Conservation (phyloP, 805 yeast species). For the Ascoidea asiatica region DNA sequence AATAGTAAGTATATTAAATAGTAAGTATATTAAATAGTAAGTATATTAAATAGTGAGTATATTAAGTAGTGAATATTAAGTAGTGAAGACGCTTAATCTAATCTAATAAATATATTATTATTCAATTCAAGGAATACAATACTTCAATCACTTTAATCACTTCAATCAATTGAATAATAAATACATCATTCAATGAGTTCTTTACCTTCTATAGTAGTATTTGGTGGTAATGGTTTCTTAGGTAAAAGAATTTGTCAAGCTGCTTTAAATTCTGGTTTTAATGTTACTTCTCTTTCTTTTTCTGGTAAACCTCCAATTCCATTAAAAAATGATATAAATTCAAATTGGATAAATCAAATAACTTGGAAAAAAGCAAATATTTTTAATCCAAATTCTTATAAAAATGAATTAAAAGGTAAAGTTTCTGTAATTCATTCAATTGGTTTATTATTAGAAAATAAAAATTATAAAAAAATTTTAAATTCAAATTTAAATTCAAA, state of each 20-base stretch:
- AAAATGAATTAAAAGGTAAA: slow-evolving; percentile 24
- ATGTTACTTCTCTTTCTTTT: slow-evolving; percentile 57
- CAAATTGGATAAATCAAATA: slow-evolving; percentile 42
- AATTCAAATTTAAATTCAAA: background rate
- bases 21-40: too few species aligned
- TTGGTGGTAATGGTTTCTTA: slow-evolving; percentile 84
- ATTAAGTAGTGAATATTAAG: too few species aligned
- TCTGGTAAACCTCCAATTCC: slow-evolving; percentile 39
- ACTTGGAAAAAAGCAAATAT: slow-evolving; percentile 58
- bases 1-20: too few species aligned
- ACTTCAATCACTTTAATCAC: background rate
- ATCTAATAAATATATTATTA: too few species aligned
- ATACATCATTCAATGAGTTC: slow-evolving; percentile 2
- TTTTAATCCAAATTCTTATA: slow-evolving; percentile 49
- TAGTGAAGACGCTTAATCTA: too few species aligned
- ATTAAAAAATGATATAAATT: slow-evolving; percentile 17
- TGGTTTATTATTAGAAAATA: slow-evolving; percentile 64
- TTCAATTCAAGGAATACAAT: background rate
- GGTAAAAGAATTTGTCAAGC: slow-evolving; percentile 59
- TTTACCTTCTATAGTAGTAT: slow-evolving; percentile 31
- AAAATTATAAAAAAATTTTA: slow-evolving; percentile 42
- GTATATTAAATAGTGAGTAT: too few species aligned
- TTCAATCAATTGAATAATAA: background rate
- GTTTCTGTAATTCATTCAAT: slow-evolving; percentile 63
- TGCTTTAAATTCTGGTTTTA: slow-evolving; percentile 47